phyloP scores from a whole-genome alignment of 2,329 filamentous ascomycete genomes.

The Fusarium fracticaudum region DNA sequence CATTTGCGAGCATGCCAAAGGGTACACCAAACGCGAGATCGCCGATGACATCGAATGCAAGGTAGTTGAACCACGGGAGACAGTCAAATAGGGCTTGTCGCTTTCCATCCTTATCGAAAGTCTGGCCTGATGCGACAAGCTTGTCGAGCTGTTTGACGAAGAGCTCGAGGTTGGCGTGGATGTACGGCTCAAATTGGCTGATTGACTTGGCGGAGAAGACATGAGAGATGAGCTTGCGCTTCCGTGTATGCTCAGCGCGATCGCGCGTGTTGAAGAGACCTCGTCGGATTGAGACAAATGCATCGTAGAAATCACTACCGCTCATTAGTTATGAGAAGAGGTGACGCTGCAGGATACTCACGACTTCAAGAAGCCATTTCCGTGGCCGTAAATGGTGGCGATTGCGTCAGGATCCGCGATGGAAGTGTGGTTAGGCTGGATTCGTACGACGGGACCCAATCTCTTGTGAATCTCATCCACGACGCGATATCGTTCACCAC shows the following conservation, averaged over 20 bases:
- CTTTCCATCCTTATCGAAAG: constrained; percentile 65
- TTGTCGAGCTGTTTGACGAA: constrained; percentile 79
- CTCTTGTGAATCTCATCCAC: constrained; percentile 81
- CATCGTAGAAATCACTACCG: constrained; percentile 83
- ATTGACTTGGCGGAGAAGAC: constrained; percentile 87
- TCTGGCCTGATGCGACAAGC: constrained; percentile 59
- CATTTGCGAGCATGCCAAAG: constrained; percentile 77
- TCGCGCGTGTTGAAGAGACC: constrained; percentile 92
- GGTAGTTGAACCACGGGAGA: constrained; percentile 75
- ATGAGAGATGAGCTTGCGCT: constrained; percentile 88
- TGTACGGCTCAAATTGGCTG: constrained; percentile 88
- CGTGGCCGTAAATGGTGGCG: constrained; percentile 79
- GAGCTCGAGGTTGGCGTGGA: constrained; percentile 79
- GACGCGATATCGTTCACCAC: constrained; percentile 69
- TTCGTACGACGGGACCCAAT: constrained; percentile 80
- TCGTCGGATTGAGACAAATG: constrained; percentile 86
- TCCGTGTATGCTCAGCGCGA: constrained; percentile 83
- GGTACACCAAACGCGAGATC: constrained; percentile 62
- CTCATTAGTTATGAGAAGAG: background rate
- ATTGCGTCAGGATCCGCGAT: constrained; percentile 85
- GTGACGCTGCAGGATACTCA: constrained; percentile 47
- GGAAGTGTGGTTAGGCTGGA: constrained; percentile 86
- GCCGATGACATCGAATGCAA: constrained; percentile 63
- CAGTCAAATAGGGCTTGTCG: constrained; percentile 75
- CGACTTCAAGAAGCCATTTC: constrained; percentile 79